Evolutionary conservation across 2,329 filamentous ascomycete genomes (phyloP), one percentile per base, ranked within the genome.

Genomic region (Scedosporium minutisporum): DNA sequence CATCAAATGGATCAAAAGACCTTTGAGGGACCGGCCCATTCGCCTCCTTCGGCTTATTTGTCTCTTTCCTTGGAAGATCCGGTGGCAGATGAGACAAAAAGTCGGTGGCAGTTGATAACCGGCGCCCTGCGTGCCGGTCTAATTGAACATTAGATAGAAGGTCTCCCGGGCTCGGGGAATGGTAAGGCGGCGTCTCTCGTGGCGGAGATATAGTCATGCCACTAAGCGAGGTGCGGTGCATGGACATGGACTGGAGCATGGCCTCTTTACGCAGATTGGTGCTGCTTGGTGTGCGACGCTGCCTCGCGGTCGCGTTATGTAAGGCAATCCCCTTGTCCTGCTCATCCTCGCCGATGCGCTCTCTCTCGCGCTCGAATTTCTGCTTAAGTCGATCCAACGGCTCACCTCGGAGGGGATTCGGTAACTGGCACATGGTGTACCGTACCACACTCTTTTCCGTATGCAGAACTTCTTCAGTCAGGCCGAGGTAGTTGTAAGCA

Each of bases 361-460:
- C 92, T 66, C 88, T 84, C 70, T 99, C 95, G 16, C 86, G 84
- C 42, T 82, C 84, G 69, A 99, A 99, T 70, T 97, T 99, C 67
- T 96, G 91, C 71, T 97, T 97, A 21, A 99, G 76, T 21, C 93
- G 82, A 65, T 89, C 85, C 44, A 99, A 72, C 0, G 93, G 90
- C 64, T 90, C 85, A 4, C 95, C 95, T 33, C 93, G 87, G 6
- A 99, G 79, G 64, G 95, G 88, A 68, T 96, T 96, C 0, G 96
- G 95, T 55, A 99, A 78, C 70, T 97, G 92, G 69, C 92, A 95
- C 21, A 87, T 88, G 0, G 93, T 97, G 71, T 92, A 97, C 67
- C 90, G 90, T 72, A 95, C 89, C 89, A 99, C 96, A 66, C 91
- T 87, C 72, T 90, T 91, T 72, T 99, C 95, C 0, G 93, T 97